A percentile compares a stretch with the other conserved stretches of the same genome.
phyloP scores from a whole-genome alignment of 768 basidiomycete genomes.

The Suillus discolor region DNA sequence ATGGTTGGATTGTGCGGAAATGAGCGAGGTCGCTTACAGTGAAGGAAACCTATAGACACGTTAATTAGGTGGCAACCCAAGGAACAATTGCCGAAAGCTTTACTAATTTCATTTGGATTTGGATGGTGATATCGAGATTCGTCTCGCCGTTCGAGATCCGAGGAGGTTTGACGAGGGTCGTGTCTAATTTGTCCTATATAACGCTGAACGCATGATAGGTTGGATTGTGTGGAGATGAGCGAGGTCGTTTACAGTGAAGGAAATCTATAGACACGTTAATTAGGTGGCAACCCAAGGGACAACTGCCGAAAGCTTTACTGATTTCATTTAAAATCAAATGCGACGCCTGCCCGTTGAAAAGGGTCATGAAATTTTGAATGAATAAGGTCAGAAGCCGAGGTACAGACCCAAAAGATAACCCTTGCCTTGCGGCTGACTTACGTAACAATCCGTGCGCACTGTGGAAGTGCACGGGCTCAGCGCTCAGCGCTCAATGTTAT shows the following conservation, averaged over 20 bases:
- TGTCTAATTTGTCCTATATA: too few species aligned
- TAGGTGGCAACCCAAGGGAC: too few species aligned
- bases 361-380: conserved; percentile 29
- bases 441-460: conserved; percentile 9
- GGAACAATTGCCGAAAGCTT: conserved; percentile 31
- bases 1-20: conserved; percentile 28
- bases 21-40: conserved; percentile 34
- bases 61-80: conserved; percentile 28
- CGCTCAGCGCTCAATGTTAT: too few species aligned
- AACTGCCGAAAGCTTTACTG: too few species aligned
- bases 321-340: conserved; percentile 33
- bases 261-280: too few species aligned
- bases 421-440: conserved; percentile 9
- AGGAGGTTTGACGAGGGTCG: too few species aligned
- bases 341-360: conserved; percentile 25
- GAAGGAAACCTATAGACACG: conserved; percentile 24
- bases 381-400: conserved; percentile 13
- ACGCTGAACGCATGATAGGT: too few species aligned
- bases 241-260: too few species aligned
- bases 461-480: conserved; percentile 5
- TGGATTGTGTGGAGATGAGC: too few species aligned
- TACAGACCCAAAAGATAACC: conserved; percentile 7
- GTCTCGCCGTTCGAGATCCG: conserved; percentile 28
- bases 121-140: conserved; percentile 10
- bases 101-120: conserved; percentile 33